Evolutionary conservation across 2,329 filamentous ascomycete genomes (phyloP).

Genomic region (Trichoderma oligosporum): DNA sequence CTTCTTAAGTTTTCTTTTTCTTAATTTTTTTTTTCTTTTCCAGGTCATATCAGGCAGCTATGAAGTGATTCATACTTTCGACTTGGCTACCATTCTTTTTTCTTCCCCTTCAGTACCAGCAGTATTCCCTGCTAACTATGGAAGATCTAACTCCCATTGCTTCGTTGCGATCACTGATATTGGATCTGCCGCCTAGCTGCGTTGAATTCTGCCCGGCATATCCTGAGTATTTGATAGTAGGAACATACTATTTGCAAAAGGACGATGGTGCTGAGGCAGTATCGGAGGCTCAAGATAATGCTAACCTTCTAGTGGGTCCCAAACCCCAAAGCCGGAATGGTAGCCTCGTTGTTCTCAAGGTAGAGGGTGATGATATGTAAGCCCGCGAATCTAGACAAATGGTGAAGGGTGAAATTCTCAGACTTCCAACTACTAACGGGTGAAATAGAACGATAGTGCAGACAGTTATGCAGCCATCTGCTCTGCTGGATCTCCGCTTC

Average conservation of each 20-base stretch:
- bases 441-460: constrained; percentile 41
- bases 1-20: background rate
- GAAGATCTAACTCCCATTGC: constrained; percentile 27
- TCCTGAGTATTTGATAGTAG: constrained; percentile 68
- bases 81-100: background rate
- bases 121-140: constrained; percentile 23
- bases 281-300: background rate
- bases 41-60: background rate
- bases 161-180: constrained; percentile 47
- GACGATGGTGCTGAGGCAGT: constrained; percentile 28
- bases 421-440: background rate
- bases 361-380: constrained; percentile 55
- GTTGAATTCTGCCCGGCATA: constrained; percentile 66
- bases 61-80: background rate
- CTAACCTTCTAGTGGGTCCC: background rate
- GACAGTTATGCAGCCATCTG: constrained; percentile 61
- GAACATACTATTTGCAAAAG: constrained; percentile 75
- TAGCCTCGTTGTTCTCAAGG: constrained; percentile 63
- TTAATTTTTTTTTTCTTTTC: background rate
- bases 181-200: constrained; percentile 72
- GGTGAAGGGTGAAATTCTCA: background rate
- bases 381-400: constrained; percentile 27
- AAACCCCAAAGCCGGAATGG: constrained; percentile 65
- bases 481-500: constrained; percentile 84
- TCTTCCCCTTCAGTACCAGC: background rate